A percentile compares a stretch with the other conserved stretches of the same genome.
These are phyloP conservation scores for Xerocomus brunneocitrinus DNA, from an alignment of 768 basidiomycete genomes.

Conservation along the genomic window DNA sequence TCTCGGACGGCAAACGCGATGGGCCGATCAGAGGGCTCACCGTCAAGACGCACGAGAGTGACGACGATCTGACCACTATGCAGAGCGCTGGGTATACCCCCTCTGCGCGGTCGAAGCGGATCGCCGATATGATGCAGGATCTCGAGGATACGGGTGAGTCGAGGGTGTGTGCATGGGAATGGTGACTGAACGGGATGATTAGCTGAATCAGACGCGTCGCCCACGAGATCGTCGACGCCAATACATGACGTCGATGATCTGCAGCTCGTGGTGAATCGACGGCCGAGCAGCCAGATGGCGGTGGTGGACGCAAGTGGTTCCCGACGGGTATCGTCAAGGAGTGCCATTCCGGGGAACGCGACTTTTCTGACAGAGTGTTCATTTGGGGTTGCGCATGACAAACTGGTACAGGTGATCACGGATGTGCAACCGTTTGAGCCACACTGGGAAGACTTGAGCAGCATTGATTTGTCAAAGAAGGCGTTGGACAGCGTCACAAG, in stretches of 20 bases:
- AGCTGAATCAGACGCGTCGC: slow-evolving; percentile 45
- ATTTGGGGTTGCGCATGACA: slow-evolving; percentile 90
- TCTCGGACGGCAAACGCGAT: slow-evolving; percentile 88
- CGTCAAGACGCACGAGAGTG: slow-evolving; percentile 33
- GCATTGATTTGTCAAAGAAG: slow-evolving; percentile 66
- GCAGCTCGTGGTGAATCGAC: slow-evolving; percentile 42
- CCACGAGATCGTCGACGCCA: slow-evolving; percentile 50
- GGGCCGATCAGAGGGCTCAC: slow-evolving; percentile 78
- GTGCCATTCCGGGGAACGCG: slow-evolving; percentile 40
- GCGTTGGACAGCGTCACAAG: slow-evolving; percentile 61
- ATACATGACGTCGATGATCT: slow-evolving; percentile 44
- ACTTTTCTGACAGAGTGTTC: slow-evolving; percentile 95
- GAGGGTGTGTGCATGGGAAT: slow-evolving; percentile 19
- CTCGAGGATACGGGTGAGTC: slow-evolving; percentile 66
- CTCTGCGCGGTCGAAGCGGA: slow-evolving; percentile 73
- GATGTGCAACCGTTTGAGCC: slow-evolving; percentile 94
- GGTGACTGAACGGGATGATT: background rate
- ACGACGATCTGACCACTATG: slow-evolving; percentile 31
- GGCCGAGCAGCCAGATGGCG: slow-evolving; percentile 32
- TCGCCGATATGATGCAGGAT: slow-evolving; percentile 73
- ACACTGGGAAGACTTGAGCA: slow-evolving; percentile 78
- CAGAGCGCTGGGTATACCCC: slow-evolving; percentile 36
- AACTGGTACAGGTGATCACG: slow-evolving; percentile 86
- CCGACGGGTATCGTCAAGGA: slow-evolving; percentile 42
- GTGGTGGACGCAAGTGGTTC: slow-evolving; percentile 23